These are phyloP conservation scores for Vitellaria paradoxa DNA, from an alignment of 179 eudicot species.

Conservation along the genomic window DNA sequence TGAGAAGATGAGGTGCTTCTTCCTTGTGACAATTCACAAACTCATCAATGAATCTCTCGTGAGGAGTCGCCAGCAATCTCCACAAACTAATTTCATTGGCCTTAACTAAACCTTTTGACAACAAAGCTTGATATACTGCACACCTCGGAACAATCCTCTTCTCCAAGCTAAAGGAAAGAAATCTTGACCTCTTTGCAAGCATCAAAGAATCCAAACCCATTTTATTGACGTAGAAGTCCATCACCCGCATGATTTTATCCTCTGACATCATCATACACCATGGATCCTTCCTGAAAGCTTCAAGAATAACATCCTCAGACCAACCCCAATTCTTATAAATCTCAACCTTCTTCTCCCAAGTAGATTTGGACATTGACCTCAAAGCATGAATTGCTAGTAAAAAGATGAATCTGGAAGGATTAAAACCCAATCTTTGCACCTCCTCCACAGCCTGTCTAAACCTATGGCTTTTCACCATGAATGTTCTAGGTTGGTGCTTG, in stretches of 20 bases:
- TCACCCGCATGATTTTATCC: conserved; percentile 17
- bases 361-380: not conserved
- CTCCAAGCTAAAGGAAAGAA: conserved; percentile 20
- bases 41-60: not conserved
- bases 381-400: conserved; percentile 8
- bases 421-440: conserved; percentile 24
- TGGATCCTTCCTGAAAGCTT: conserved; percentile 26
- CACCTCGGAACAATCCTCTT: conserved; percentile 25
- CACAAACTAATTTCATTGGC: not conserved
- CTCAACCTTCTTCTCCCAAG: conserved; percentile 28
- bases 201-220: conserved; percentile 16
- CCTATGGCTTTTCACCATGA: not conserved
- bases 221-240: conserved; percentile 33
- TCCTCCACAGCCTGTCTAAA: conserved; percentile 22
- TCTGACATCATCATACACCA: conserved; percentile 31
- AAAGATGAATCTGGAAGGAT: conserved; percentile 17
- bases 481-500: not conserved
- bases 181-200: not conserved
- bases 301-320: conserved; percentile 24
- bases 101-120: conserved; percentile 14
- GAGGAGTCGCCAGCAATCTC: not conserved
- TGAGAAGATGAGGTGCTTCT: conserved; percentile 7
- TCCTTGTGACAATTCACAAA: not conserved
- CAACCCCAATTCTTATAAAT: conserved; percentile 35
- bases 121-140: conserved; percentile 11